These are phyloP conservation scores for Purpureocillium takamizusanense DNA, from an alignment of 2,329 filamentous ascomycete genomes.

Conservation along the genomic window DNA sequence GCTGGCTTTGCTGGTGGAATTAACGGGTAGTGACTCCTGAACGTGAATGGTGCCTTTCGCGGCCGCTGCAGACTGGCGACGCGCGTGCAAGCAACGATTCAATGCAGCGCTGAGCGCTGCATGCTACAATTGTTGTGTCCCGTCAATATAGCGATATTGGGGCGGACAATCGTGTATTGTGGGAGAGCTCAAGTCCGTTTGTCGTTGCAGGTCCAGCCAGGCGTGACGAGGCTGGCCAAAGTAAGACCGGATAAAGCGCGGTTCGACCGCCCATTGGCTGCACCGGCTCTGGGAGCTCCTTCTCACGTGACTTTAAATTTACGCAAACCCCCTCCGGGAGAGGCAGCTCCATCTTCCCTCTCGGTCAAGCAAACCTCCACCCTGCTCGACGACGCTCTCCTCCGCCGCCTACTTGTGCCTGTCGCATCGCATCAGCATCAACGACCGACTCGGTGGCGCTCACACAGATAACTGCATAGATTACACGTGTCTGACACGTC, in stretches of 20 bases:
- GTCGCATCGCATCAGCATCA: constrained; percentile 5
- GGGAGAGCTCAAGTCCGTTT: neutral
- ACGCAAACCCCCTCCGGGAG: constrained; percentile 21
- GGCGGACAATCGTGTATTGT: neutral
- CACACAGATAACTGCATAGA: neutral
- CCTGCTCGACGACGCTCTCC: constrained; percentile 9
- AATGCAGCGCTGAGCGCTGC: neutral
- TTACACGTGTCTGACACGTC: constrained; percentile 3
- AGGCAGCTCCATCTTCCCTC: constrained; percentile 20
- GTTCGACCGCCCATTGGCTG: too few relatives aligned
- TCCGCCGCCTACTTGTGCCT: constrained; percentile 11
- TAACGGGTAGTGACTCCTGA: too few relatives aligned
- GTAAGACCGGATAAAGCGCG: too few relatives aligned
- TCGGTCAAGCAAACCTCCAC: constrained; percentile 14
- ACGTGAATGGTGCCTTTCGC: too few relatives aligned
- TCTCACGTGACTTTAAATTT: constrained; percentile 35
- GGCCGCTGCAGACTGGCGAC: too few relatives aligned
- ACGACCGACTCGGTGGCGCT: neutral
- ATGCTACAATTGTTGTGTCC: neutral
- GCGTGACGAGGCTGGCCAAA: too few relatives aligned
- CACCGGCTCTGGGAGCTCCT: constrained; percentile 5
- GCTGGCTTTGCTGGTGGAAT: too few relatives aligned
- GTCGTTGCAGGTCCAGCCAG: too few relatives aligned
- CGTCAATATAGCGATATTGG: neutral
- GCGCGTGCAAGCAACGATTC: neutral